A percentile compares a stretch with the other conserved stretches of the same genome.
phyloP scores from a whole-genome alignment of 305 asterid genomes.

The Fraxinus latifolia region DNA sequence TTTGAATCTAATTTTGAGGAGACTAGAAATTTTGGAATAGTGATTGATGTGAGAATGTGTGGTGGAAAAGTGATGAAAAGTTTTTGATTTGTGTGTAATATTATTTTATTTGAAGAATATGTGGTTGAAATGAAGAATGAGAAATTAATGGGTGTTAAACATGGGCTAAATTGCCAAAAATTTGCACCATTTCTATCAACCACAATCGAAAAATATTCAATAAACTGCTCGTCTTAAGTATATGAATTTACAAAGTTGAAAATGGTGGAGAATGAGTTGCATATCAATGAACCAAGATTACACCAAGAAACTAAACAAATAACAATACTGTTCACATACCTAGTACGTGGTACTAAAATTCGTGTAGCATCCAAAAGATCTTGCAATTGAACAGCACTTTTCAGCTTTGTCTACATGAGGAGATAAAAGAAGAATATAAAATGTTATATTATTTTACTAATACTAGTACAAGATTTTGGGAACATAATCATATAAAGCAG shows the following conservation, averaged over 20 bases:
- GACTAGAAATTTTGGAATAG: too few species aligned
- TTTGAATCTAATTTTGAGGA: too few species aligned
- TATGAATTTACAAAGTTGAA: constrained; percentile 6
- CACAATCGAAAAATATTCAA: constrained; percentile 1
- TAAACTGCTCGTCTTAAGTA: background rate
- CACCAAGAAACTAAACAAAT: constrained; percentile 1
- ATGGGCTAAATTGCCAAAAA: background rate
- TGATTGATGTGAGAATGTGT: too few species aligned
- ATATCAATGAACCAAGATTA: constrained; percentile 8
- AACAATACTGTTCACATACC: constrained; percentile 37
- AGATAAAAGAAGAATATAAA: constrained; percentile 25
- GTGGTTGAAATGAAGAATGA: too few species aligned
- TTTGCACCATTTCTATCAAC: constrained; percentile 4
- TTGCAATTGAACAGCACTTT: constrained; percentile 94
- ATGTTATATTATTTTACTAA: constrained; percentile 4
- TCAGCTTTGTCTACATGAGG: constrained; percentile 75
- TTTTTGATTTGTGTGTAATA: too few species aligned
- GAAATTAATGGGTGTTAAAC: too few species aligned
- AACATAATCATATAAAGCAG: constrained; percentile 7
- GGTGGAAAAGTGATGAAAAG: too few species aligned
- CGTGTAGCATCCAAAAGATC: constrained; percentile 98
- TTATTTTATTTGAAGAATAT: too few species aligned
- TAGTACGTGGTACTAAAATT: constrained; percentile 76
- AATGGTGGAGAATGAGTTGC: constrained; percentile 15
- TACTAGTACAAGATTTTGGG: constrained; percentile 13